Evolutionary conservation across 2,329 filamentous ascomycete genomes (phyloP), one percentile per base, ranked within the genome.

Genomic region (Cladorrhinum sp.): DNA sequence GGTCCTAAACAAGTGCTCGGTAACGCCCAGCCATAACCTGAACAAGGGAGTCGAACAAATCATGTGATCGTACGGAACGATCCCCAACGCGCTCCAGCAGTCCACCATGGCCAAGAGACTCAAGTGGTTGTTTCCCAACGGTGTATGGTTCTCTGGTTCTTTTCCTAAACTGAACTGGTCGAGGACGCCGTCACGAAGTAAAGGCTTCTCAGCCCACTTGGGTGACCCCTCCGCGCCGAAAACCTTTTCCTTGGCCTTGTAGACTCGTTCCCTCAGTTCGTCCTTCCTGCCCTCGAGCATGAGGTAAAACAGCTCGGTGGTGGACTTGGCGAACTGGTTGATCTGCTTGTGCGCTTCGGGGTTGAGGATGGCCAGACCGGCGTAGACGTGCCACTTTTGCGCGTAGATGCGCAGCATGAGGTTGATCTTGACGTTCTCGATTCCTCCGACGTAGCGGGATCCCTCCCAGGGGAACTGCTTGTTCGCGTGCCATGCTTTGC

Each of bases 361-460:
- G 74, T 99, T 99, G 61, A 99, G 84, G 71, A 99, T 99, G 10
- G 96, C 95, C 8, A 99, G 87, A 0, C 95, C 95, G 20, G 95
- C 95, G 75, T 99, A 99, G 60, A 99, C 95, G 78, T 99, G 96
- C 96, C 96, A 99, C 76, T 98, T 99, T 76, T 97, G 96, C 62
- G 89, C 88, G 79, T 98, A 99, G 77, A 99, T 98, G 68, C 95
- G 92, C 66, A 99, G 80, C 67, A 92, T 98, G 67, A 98, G 87
- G 78, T 99, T 99, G 79, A 98, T 96, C 79, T 99, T 99, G 69
- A 98, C 93, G 74, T 99, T 99, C 76, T 99, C 95, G 70, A 99
- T 96, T 56, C 95, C 96, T 61, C 95, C 95, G 3, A 97, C 86
- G 75, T 98, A 99, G 64, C 95, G 92, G n/a, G 88, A 86, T 51